Evolutionary conservation across 2,329 filamentous ascomycete genomes (phyloP).

Genomic region (Pseudocercospora musae): DNA sequence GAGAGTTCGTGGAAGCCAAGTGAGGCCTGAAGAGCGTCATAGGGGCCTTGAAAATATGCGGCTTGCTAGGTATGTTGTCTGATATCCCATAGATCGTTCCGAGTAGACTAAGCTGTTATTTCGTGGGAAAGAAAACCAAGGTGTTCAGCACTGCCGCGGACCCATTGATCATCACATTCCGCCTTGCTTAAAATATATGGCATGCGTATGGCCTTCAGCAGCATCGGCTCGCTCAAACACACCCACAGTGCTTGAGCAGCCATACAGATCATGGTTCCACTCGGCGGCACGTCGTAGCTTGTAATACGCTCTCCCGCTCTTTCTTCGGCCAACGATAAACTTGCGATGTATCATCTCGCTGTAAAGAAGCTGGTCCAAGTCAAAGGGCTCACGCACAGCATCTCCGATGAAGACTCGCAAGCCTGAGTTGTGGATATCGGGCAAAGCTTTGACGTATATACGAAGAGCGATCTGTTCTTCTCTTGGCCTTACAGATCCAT

Average conservation of each 20-base stretch:
- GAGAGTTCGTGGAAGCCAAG: slow-evolving; percentile 9
- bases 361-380: not conserved
- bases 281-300: not conserved
- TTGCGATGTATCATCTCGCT: not conserved
- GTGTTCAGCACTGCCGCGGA: not conserved
- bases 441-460: not conserved
- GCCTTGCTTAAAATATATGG: slow-evolving; percentile 4
- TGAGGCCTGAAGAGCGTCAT: not conserved
- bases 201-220: not conserved
- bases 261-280: not conserved
- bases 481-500: not conserved
- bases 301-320: not conserved
- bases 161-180: not conserved
- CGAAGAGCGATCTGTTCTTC: not conserved
- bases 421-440: not conserved
- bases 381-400: not conserved
- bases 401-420: not conserved
- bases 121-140: no score
- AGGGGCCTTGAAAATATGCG: not conserved
- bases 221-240: slow-evolving; percentile 1
- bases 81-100: not conserved
- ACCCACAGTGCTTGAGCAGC: slow-evolving; percentile 3
- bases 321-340: not conserved
- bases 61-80: not conserved
- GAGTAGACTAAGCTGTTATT: not conserved